Percentiles rank a stretch among this genome's conserved stretches.
phyloP scores from a whole-genome alignment of 768 basidiomycete genomes.

The Boletus pseudo-olivaceus region DNA sequence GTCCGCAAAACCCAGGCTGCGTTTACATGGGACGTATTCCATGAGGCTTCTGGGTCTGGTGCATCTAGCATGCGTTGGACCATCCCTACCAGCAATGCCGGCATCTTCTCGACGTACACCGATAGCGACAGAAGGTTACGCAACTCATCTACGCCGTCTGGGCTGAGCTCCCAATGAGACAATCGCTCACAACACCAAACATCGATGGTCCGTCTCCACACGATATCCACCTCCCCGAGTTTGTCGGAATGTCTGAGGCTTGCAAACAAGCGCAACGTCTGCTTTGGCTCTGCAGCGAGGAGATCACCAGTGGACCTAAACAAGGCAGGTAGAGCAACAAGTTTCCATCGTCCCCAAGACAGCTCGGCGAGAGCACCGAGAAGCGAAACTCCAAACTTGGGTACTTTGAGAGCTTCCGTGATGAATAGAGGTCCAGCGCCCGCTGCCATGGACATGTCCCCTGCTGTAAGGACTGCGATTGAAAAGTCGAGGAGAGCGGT shows the following conservation, averaged over 20 bases:
- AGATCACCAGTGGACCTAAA: conserved; percentile 47
- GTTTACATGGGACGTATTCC: conserved; percentile 36
- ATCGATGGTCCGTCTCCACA: conserved; percentile 56
- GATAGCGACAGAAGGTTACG: conserved; percentile 54
- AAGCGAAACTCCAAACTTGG: conserved; percentile 49
- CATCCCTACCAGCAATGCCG: conserved; percentile 42
- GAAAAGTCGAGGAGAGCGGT: conserved; percentile 33
- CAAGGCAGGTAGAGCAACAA: conserved; percentile 59
- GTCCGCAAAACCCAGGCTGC: conserved; percentile 55
- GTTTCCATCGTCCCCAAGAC: conserved; percentile 76
- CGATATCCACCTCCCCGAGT: conserved; percentile 53
- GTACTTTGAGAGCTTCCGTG: conserved; percentile 21
- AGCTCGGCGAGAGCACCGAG: conserved; percentile 60
- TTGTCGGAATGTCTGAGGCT: conserved; percentile 45
- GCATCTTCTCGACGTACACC: conserved; percentile 45
- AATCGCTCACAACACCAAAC: conserved; percentile 45
- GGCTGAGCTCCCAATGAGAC: conserved; percentile 36
- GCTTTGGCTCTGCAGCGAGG: conserved; percentile 40
- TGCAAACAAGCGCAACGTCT: conserved; percentile 49
- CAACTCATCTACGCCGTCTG: conserved; percentile 48
- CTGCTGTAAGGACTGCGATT: conserved; percentile 37
- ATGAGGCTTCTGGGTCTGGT: conserved; percentile 29
- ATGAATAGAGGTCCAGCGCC: conserved; percentile 48
- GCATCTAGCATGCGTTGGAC: conserved; percentile 39
- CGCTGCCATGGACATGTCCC: conserved; percentile 38